These are phyloP conservation scores for Eurotiales sp. DNA, from an alignment of 2,329 filamentous ascomycete species.

Conservation along the genomic window DNA sequence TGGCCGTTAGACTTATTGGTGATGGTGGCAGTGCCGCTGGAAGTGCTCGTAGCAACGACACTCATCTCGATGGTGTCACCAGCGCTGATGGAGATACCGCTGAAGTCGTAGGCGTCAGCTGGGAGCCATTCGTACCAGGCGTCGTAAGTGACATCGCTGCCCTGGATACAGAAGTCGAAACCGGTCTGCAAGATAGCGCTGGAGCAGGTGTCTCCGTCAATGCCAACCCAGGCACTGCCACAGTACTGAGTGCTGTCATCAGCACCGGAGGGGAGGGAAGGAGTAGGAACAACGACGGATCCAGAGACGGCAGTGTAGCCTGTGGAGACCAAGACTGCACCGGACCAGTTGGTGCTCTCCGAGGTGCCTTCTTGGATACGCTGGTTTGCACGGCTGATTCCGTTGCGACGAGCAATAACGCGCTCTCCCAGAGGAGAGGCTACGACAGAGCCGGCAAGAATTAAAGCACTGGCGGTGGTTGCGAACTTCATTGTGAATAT, in stretches of 20 bases:
- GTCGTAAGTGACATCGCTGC: constrained; percentile 40
- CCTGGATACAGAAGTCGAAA: constrained; percentile 51
- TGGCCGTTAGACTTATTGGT: constrained; percentile 53
- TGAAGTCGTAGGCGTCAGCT: constrained; percentile 53
- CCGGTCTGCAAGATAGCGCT: constrained; percentile 56
- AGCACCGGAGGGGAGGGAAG: constrained; percentile 40
- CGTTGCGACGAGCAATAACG: constrained; percentile 22
- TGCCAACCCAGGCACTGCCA: constrained; percentile 58
- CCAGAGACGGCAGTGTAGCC: constrained; percentile 45
- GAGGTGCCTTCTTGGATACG: constrained; percentile 25
- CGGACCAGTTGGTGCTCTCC: constrained; percentile 59
- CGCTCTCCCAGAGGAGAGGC: constrained; percentile 45
- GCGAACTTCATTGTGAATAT: constrained; percentile 50
- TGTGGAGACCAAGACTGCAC: constrained; percentile 49
- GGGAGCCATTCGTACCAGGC: constrained; percentile 63
- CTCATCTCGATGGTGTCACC: constrained; percentile 45
- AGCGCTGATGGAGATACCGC: constrained; percentile 41
- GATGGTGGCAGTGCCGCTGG: constrained; percentile 44
- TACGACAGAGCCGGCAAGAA: constrained; percentile 41
- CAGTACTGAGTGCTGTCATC: constrained; percentile 38
- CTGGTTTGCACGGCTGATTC: constrained; percentile 29
- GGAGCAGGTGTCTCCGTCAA: constrained; percentile 57
- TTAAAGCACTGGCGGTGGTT: constrained; percentile 27
- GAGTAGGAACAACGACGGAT: constrained; percentile 51
- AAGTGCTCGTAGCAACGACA: constrained; percentile 40